Base-by-base conservation (phyloP, 805 yeast species). In the Nakazawaea ishiwadae region DNA sequence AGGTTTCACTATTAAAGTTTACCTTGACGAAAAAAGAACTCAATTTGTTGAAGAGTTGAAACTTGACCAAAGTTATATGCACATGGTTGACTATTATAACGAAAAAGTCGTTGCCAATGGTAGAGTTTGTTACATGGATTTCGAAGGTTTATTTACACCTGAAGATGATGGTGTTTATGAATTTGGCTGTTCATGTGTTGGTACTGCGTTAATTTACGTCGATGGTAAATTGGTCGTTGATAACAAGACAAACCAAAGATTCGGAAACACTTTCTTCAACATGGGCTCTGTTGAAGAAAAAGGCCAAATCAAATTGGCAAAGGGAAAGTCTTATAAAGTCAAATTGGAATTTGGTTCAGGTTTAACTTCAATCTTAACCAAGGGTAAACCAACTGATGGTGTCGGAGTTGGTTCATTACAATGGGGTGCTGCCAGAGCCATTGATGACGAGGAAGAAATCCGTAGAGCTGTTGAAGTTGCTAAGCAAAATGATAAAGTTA, bases 141-240 rank as follows among this genome's bases (percentile, higher is more conserved):
- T 76, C 44, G 69, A 62, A 40, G 74, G 74, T 37, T 42, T 54
- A 28, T 75, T 65, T 48, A 56, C 48, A 10, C 75, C 82, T 3
- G 77, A 73, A 28, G 66, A 63, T 36, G 47, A 69, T 35, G 80
- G 73, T 10, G 62, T 55, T 17, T 78, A 71, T 51, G 69, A 67
- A 42, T 70, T 79, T 51, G 84, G 83, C 18, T 56, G 73, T 40
- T 56, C 73, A 12, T 71, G 69, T 27, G 51, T 63, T 36, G 85
- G 85, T 19, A 72, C 81, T 28, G 81, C 77, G 23, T 68, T 67
- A 52, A 44, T 80, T 16, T 80, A 65, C 48, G 53, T 79, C 37
- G 69, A 80, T 48, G 82, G 59, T 44, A 50, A 72, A 51, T 58
- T 77, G 39, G 61, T 80, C 23, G 73, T 77, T 39, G 82, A 79